Conservation (phyloP, 257 asterid genomes). For the Leonotis leonurus region DNA sequence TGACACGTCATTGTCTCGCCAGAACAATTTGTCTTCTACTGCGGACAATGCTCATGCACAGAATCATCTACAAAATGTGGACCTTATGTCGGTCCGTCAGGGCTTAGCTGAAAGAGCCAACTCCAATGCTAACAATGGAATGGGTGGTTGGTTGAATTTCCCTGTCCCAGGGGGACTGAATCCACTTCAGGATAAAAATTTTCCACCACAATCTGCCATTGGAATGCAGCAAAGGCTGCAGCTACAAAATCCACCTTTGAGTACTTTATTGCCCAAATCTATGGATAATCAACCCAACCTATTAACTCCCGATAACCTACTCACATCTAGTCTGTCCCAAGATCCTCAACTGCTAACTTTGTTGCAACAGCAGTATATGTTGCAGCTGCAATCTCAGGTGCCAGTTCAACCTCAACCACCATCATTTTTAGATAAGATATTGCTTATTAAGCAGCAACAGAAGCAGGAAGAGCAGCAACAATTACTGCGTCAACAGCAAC, state of each 20-base stretch:
- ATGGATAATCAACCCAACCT: conserved; percentile 47
- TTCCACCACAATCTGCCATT: conserved; percentile 54
- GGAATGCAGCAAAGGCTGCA: conserved; percentile 66
- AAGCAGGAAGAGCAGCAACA: conserved; percentile 65
- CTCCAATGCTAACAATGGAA: conserved; percentile 40
- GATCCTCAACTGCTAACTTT: conserved; percentile 73
- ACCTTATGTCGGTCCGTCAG: conserved; percentile 49
- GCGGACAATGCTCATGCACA: conserved; percentile 44
- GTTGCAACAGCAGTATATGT: conserved; percentile 78
- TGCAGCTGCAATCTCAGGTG: conserved; percentile 64
- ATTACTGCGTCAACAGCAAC: conserved; percentile 64
- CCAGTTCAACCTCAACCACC: conserved; percentile 62
- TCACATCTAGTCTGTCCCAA: too few relatives aligned
- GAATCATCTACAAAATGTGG: conserved; percentile 54
- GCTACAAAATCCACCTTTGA: conserved; percentile 41
- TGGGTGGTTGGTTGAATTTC: conserved; percentile 63
- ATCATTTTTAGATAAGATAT: conserved; percentile 49
- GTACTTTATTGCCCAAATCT: conserved; percentile 45
- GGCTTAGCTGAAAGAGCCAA: conserved; percentile 49
- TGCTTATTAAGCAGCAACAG: conserved; percentile 75
- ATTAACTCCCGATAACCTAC: conserved; percentile 49
- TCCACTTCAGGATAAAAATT: conserved; percentile 50
- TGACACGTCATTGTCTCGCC: conserved; percentile 45
- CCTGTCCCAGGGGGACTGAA: conserved; percentile 59
- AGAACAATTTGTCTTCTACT: conserved; percentile 40